Evolutionary conservation across 805 yeast species (phyloP).

Genomic region (Diddensiella transvaalensis): DNA sequence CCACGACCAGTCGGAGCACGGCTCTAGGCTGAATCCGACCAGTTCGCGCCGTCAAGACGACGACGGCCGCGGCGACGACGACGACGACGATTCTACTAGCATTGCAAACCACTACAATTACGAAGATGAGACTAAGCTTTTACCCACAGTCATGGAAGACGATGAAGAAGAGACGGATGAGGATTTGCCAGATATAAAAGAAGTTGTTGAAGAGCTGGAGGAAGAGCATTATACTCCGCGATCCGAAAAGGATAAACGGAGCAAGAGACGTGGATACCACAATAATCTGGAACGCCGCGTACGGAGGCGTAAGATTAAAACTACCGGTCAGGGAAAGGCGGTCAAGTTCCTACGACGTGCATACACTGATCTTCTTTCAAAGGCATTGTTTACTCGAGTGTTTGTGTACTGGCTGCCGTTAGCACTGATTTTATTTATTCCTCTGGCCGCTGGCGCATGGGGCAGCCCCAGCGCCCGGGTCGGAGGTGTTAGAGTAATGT

Average conservation of each 20-base stretch:
- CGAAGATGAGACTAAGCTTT: neutral
- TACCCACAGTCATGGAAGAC: constrained; percentile 8
- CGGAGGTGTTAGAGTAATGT: constrained; percentile 35
- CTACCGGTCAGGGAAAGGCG: constrained; percentile 7
- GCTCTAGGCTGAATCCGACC: neutral
- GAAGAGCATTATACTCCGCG: constrained; percentile 19
- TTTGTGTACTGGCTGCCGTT: constrained; percentile 38
- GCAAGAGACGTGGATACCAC: constrained; percentile 18
- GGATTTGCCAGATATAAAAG: constrained; percentile 16
- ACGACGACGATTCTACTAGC: neutral
- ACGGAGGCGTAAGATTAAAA: constrained; percentile 2
- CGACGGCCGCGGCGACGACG: neutral
- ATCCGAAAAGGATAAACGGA: constrained; percentile 7
- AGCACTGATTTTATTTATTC: constrained; percentile 36
- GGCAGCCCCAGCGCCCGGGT: constrained; percentile 29
- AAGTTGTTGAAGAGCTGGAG: constrained; percentile 15
- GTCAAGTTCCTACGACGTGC: constrained; percentile 13
- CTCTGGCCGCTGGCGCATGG: constrained; percentile 39
- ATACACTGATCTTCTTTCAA: constrained; percentile 19
- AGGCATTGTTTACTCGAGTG: constrained; percentile 30
- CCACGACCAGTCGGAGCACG: neutral
- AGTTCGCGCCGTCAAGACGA: neutral
- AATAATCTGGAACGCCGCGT: constrained; percentile 9
- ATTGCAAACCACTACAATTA: neutral
- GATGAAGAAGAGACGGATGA: constrained; percentile 16